These are phyloP conservation scores for Phanerodontia chrysosporium DNA, from an alignment of 768 basidiomycete species.

Conservation along the genomic window DNA sequence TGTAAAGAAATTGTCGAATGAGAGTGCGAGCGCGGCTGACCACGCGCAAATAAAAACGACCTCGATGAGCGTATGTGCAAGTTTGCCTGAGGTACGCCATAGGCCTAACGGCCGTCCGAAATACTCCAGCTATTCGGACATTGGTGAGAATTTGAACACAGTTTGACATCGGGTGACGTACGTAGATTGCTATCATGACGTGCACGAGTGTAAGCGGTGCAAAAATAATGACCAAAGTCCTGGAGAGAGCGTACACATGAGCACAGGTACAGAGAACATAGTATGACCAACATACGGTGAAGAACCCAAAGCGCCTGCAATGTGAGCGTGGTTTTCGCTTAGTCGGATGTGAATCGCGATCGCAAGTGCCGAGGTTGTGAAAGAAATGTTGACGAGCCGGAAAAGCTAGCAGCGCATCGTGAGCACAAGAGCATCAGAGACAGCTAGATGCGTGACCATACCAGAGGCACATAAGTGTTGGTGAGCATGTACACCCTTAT, in stretches of 20 bases:
- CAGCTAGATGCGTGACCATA: conserved; percentile 27
- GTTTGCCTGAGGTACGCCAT: conserved; percentile 84
- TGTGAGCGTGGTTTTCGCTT: conserved; percentile 43
- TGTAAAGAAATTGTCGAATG: conserved; percentile 91
- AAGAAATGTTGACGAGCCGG: conserved; percentile 78
- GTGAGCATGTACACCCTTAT: conserved; percentile 65
- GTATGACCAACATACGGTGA: conserved; percentile 56
- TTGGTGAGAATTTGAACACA: conserved; percentile 14
- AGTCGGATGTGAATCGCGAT: conserved; percentile 73
- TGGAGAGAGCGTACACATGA: conserved; percentile 21
- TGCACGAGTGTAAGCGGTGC: conserved; percentile 78
- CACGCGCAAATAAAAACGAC: conserved; percentile 91
- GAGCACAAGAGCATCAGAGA: conserved; percentile 1
- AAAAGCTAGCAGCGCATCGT: conserved; percentile 52
- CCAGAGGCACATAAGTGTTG: conserved; percentile 77
- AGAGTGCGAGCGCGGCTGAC: conserved; percentile 84
- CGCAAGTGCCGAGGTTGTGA: conserved; percentile 75
- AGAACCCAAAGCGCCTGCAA: conserved; percentile 74
- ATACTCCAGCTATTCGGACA: conserved; percentile 70
- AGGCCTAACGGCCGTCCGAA: conserved; percentile 89
- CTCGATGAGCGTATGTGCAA: conserved; percentile 83
- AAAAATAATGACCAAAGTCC: conserved; percentile 82
- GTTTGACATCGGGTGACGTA: conserved; percentile 33
- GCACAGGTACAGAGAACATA: not conserved
- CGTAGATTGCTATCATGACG: conserved; percentile 84